Evolutionary conservation across 176 grass and related monocot species (phyloP).

Genomic region (Tuctoria greenei): DNA sequence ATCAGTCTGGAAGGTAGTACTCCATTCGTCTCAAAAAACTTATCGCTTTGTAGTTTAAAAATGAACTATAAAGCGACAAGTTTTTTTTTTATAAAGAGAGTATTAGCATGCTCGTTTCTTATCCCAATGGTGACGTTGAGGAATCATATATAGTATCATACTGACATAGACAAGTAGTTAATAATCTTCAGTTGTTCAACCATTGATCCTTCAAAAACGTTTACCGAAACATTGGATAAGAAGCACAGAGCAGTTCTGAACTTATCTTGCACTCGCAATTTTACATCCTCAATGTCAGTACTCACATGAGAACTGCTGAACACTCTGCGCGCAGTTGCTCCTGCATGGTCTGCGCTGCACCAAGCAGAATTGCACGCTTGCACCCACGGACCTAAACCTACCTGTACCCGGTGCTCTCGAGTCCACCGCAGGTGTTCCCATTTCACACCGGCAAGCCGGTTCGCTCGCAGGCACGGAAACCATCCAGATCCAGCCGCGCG

Average conservation of each 20-base stretch:
- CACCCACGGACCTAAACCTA: background rate
- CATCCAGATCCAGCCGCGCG: background rate
- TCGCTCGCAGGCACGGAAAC: background rate
- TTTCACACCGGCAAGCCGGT: conserved; percentile 31
- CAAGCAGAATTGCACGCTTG: conserved; percentile 5
- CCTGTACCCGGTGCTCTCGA: background rate
- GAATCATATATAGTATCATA: too few relatives aligned
- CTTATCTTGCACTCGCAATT: background rate
- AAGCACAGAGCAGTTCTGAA: background rate
- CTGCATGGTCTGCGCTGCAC: background rate
- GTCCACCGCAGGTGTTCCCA: background rate
- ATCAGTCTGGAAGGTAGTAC: too few relatives aligned
- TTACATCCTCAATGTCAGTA: too few relatives aligned
- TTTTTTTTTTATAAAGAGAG: too few relatives aligned
- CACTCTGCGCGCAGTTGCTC: background rate
- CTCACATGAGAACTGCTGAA: too few relatives aligned
- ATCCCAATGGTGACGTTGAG: too few relatives aligned
- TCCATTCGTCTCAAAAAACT: too few relatives aligned
- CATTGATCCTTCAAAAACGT: background rate
- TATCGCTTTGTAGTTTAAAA: too few relatives aligned
- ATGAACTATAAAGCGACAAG: too few relatives aligned
- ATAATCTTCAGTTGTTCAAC: background rate
- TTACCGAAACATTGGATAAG: background rate
- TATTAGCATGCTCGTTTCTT: too few relatives aligned
- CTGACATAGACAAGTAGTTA: background rate